Base-by-base conservation (phyloP, 768 basidiomycete genomes). In the Amanita rubescens region DNA sequence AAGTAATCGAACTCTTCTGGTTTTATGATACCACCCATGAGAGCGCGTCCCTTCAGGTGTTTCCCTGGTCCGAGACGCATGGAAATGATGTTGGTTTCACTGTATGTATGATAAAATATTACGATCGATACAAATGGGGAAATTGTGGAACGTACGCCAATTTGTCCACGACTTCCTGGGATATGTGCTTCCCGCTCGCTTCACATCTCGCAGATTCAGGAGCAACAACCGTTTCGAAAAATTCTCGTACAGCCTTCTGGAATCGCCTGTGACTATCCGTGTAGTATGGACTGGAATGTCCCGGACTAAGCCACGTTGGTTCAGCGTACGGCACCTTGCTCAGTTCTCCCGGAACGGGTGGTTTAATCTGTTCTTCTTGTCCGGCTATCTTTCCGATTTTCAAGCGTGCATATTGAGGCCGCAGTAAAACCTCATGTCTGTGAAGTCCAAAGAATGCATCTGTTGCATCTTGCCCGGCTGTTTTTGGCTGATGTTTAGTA, bases 1-100 rank as follows among this genome's bases (percentile, higher is more conserved):
- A 98, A 98, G 63, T 94, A 94, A 67, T 96, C 90, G 61, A 88
- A 97, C 59, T 94, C 85, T 63, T 90, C 89, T 3, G 87, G 82
- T 48, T 80, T 80, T 42, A 90, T 77, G 17, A 82, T 67, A 10
- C 91, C 92, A 24, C 81, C 86, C 69, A 93, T 82, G 1, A 96
- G 69, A 10, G 72, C 80, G 35, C 80, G 76, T 0, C 93, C 91
- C 63, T 87, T 72, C 19, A 96, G 77, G 63, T 94, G 90, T 66
- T 90, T 90, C 17, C 90, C 90, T 2, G 92, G 93, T 1, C 94
- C 94, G 49, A 94, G 76, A 4, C 93, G 81, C 92, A 96, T 94
- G 6, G 89, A 85, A 48, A 90, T 82, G 39, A 94, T 74, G 66
- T 91, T 87, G 55, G 76, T 69, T 59, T 85, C 84, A 20, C 90